Evolutionary conservation across 768 basidiomycete genomes (phyloP), one percentile per base, ranked within the genome.

Genomic region (Gymnopilus dilepis): DNA sequence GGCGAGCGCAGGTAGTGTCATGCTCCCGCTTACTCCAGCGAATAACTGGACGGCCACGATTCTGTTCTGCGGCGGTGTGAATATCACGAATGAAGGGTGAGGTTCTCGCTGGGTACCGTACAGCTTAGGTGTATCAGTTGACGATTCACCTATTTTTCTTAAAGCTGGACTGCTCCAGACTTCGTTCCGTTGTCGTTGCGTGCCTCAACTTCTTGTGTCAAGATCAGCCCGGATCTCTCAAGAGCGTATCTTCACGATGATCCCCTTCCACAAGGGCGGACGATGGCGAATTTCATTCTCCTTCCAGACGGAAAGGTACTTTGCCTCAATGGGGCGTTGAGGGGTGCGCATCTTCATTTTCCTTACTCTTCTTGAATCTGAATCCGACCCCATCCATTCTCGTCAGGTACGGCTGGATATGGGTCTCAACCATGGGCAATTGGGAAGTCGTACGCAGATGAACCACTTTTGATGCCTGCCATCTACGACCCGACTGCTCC

Each of bases 11-110:
- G 92, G 89, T 3, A 86, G 80, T 17, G 82, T 85, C 17, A 89
- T 95, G 86, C 75, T 94, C 17, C 92, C 92, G 0, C 78, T 95
- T 19, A 94, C 89, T 0, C 87, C 90, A 0, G 84, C 82, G 12
- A 94, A 94, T 72, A 90, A 91, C 71, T 96, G 86, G 81, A 91
- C 89, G 1, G 90, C 91, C 3, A 92, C 91, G 0, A 74, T 94
- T 48, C 68, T 96, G 61, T 92, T 95, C 72, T 96, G 93, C 63
- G 93, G 94, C 19, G 94, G 94, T 1, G 86, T 88, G 28, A 81
- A 88, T 67, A 74, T 87, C 21, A 69, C 78, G 30, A 64, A 78
- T 12, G 73, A 81, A 65, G 66, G 78, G 85, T 82, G 72, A 70
- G 76, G 13, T 4, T 37, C n/a, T 24, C 26, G 47, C 11, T 22